Evolutionary conservation across 2,329 filamentous ascomycete species (phyloP).

Genomic region (Pseudomassariella vexata): DNA sequence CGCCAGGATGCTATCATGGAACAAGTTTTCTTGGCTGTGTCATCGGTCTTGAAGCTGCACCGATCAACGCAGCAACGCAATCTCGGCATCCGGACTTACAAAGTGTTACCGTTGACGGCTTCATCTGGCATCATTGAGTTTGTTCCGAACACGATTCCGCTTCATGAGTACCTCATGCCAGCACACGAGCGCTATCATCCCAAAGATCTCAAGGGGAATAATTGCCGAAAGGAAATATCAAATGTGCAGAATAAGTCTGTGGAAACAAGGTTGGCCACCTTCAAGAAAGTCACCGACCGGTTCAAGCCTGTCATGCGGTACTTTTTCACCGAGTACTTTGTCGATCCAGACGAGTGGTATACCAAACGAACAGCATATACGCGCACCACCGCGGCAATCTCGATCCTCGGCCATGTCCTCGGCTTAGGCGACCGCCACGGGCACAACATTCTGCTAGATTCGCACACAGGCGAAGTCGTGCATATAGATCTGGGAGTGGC

Average conservation of each 20-base stretch:
- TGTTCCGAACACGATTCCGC: slow-evolving; percentile 83
- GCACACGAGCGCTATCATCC: slow-evolving; percentile 85
- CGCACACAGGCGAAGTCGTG: slow-evolving; percentile 84
- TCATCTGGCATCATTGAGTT: slow-evolving; percentile 94
- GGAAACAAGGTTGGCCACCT: slow-evolving; percentile 68
- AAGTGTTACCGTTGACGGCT: slow-evolving; percentile 83
- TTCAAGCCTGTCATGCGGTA: slow-evolving; percentile 93
- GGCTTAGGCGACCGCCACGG: slow-evolving; percentile 92
- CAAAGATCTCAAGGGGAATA: slow-evolving; percentile 68
- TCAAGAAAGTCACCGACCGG: slow-evolving; percentile 69
- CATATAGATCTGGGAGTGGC: slow-evolving; percentile 97
- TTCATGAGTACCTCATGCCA: slow-evolving; percentile 88
- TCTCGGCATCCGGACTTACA: slow-evolving; percentile 91
- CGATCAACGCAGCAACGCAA: slow-evolving; percentile 81
- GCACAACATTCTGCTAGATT: slow-evolving; percentile 93
- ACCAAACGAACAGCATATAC: slow-evolving; percentile 83
- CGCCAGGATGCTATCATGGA: slow-evolving; percentile 99
- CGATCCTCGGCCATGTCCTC: slow-evolving; percentile 87
- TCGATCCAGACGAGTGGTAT: slow-evolving; percentile 96
- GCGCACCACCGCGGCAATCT: slow-evolving; percentile 87
- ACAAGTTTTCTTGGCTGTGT: slow-evolving; percentile 96
- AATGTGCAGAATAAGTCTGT: slow-evolving; percentile 64
- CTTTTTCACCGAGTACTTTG: slow-evolving; percentile 95
- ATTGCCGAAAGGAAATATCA: slow-evolving; percentile 75
- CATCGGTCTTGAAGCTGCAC: slow-evolving; percentile 79